Evolutionary conservation across 192 early-diverging fungal genomes (phyloP), one percentile per base, ranked within the genome.

Genomic region (Coemansia sp.): DNA sequence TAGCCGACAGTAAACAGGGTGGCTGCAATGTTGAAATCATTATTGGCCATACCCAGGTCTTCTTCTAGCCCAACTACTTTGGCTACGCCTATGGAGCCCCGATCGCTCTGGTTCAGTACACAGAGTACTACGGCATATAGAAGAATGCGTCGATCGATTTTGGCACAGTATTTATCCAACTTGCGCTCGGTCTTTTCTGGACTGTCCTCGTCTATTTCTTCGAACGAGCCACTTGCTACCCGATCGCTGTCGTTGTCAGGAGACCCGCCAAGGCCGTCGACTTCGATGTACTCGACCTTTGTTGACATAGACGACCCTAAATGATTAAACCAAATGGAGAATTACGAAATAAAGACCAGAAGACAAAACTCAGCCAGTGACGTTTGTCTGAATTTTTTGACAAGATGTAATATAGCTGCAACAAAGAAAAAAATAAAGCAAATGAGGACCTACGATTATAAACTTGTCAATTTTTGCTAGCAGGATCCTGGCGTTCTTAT

Each of bases 1-100:
- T 75, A 83, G 1, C 81, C 81, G 11, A 83, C 81, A 0, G 75
- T 73, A 20, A 83, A 83, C 41, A 83, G 61, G 8, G 76, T 71
- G 4, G 76, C 39, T 14, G 81, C 81, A 5, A 83, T 75, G 67
- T 79, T 83, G n/a, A 78, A 83, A 62, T 78, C 76, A 45, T 75
- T 83, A 0, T 79, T 73, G 36, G 14, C 58, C 76, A 83, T 75
- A 11, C 68, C 70, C 64, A 83, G 66, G 45, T 83, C 81, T 14
- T 68, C 12, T 37, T 83, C 81, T n/a, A 83, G 67, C 3, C 81
- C 81, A 7, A 72, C 76, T 8, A 83, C 73, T 51, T 83, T 83
- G 73, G 81, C 81, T 32, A 79, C 75, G 41, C 81, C 81, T 12
- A 83, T 83, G 3, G 75, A 75, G 3, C 73, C 73, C 0, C 81